Evolutionary conservation across 164 flowering plant species (phyloP).

Genomic region (Aristolochia fimbriata): DNA sequence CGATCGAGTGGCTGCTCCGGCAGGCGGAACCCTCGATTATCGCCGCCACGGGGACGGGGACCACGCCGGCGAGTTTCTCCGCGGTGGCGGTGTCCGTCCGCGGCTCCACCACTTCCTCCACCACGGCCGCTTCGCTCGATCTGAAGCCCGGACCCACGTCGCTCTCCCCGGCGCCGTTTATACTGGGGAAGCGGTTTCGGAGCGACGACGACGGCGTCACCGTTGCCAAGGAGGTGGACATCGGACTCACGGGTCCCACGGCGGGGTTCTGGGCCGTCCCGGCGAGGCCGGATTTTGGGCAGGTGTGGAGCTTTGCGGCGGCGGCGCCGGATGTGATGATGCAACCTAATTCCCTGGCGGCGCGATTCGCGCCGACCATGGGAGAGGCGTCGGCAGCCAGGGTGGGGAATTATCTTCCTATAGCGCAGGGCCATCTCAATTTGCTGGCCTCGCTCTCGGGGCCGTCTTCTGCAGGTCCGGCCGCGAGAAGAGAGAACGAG

Average conservation of each 20-base stretch:
- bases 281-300: conserved; percentile 66
- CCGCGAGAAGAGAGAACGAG: conserved; percentile 43
- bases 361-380: conserved; percentile 36
- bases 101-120: conserved; percentile 15
- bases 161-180: conserved; percentile 44
- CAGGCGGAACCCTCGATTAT: conserved; percentile 93
- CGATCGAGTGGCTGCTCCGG: conserved; percentile 90
- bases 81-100: conserved; percentile 47
- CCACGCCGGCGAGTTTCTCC: conserved; percentile 77
- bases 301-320: conserved; percentile 80
- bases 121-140: conserved; percentile 31
- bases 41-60: conserved; percentile 88
- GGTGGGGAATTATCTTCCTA: conserved; percentile 58
- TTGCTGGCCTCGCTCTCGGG: conserved; percentile 64
- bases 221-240: conserved; percentile 19
- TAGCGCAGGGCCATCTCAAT: conserved; percentile 59
- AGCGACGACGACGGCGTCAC: conserved; percentile 33
- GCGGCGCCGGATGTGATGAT: conserved; percentile 41
- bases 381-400: conserved; percentile 75
- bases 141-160: conserved; percentile 29
- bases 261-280: conserved; percentile 83
- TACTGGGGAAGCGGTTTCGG: conserved; percentile 72
- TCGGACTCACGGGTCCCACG: conserved; percentile 22
- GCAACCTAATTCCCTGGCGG: conserved; percentile 28
- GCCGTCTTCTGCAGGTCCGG: conserved; percentile 22